These are phyloP conservation scores for Phaseolus coccineus DNA, from an alignment of 331 rosid genomes.

Conservation along the genomic window DNA sequence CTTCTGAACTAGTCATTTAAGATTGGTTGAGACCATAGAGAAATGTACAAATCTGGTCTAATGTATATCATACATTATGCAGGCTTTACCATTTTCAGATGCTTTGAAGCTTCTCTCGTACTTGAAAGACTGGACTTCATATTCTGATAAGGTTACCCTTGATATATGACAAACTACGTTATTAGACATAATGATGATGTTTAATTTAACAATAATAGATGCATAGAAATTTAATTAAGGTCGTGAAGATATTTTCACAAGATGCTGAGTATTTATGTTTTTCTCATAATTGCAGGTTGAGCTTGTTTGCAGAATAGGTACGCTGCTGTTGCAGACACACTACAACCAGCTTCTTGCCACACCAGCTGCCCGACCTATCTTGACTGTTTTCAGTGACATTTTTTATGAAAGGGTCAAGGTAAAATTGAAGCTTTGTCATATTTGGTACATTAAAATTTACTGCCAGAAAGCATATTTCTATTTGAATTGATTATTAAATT, in stretches of 20 bases:
- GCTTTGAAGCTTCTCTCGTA: conserved; percentile 81
- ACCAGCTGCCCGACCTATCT: conserved; percentile 74
- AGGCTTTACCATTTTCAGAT: conserved; percentile 94
- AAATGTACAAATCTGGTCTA: conserved; percentile 31
- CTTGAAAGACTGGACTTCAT: conserved; percentile 83
- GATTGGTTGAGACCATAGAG: too few species aligned
- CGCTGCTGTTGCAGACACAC: conserved; percentile 77
- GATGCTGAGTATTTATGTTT: conserved; percentile 15
- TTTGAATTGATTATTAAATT: too few species aligned
- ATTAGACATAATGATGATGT: neutral
- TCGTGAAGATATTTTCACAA: neutral
- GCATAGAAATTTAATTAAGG: neutral
- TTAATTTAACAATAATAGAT: neutral
- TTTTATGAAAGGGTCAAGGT: conserved; percentile 85
- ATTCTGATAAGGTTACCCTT: conserved; percentile 77
- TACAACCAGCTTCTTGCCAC: conserved; percentile 81
- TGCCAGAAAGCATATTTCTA: neutral
- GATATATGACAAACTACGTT: too few species aligned
- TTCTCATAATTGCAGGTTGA: conserved; percentile 71
- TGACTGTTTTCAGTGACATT: conserved; percentile 69
- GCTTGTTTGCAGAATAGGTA: conserved; percentile 80
- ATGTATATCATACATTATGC: conserved; percentile 45
- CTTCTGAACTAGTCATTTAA: too few species aligned
- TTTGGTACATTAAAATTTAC: neutral
- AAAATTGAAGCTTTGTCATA: conserved; percentile 36